Conservation (phyloP, 148 eudicot genomes). For the Limonium bicolor region DNA sequence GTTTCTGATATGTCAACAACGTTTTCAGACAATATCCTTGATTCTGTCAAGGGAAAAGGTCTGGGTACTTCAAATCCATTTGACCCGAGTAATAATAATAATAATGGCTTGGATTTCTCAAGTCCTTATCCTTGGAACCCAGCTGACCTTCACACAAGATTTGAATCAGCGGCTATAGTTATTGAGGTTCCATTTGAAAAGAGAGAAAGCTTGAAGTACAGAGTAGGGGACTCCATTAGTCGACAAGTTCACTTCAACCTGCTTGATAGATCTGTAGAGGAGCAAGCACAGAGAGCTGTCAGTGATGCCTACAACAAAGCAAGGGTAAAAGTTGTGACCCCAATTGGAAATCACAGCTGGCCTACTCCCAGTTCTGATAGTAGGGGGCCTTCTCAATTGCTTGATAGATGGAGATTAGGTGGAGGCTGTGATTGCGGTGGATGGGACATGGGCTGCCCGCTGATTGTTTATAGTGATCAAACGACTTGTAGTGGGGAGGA, state of each 20-base stretch:
- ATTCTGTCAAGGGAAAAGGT: constrained; percentile 16
- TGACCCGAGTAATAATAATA: no score
- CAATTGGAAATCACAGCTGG: constrained; percentile 62
- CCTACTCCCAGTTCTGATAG: constrained; percentile 49
- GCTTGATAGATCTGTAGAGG: constrained; percentile 21
- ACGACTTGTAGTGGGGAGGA: not conserved
- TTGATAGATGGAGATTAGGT: constrained; percentile 77
- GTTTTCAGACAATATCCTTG: constrained; percentile 20
- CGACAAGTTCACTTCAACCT: constrained; percentile 18
- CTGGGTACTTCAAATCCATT: constrained; percentile 14
- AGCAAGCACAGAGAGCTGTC: constrained; percentile 16
- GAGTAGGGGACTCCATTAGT: constrained; percentile 27
- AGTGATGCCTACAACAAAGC: constrained; percentile 14
- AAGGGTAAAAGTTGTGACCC: constrained; percentile 52
- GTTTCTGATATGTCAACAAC: constrained; percentile 3
- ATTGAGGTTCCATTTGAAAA: constrained; percentile 56
- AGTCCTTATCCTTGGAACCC: constrained; percentile 25
- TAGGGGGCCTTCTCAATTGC: constrained; percentile 64
- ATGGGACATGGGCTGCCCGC: constrained; percentile 92
- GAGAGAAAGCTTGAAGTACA: constrained; percentile 68
- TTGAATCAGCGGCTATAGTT: constrained; percentile 63
- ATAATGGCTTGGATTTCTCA: constrained; percentile 14
- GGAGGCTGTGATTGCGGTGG: constrained; percentile 98
- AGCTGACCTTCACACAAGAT: constrained; percentile 47
- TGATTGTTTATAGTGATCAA: not conserved